These are phyloP conservation scores for Ailanthus altissimus DNA, from an alignment of 345 rosid genomes.

Conservation along the genomic window DNA sequence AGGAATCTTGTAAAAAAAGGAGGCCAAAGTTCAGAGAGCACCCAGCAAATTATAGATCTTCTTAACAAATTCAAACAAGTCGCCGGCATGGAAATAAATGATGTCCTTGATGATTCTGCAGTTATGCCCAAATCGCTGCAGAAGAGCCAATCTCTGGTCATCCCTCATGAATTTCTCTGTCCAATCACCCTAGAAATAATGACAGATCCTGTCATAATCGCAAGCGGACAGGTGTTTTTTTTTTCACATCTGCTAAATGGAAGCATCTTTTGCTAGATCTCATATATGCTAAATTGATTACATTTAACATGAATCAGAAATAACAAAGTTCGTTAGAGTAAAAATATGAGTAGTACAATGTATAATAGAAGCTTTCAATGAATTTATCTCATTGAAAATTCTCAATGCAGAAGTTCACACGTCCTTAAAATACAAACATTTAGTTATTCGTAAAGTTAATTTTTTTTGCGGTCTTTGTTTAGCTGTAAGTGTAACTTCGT, in stretches of 20 bases:
- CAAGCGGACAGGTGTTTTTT: conserved; percentile 70
- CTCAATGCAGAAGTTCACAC: no score
- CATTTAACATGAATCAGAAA: no score
- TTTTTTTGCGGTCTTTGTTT: no score
- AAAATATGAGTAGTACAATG: no score
- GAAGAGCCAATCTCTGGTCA: conserved; percentile 47
- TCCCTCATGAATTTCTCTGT: conserved; percentile 79
- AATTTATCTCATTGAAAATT: no score
- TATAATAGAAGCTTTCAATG: no score
- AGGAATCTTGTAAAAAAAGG: conserved; percentile 49
- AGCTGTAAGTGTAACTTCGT: no score
- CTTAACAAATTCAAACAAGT: conserved; percentile 64
- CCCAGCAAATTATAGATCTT: conserved; percentile 56
- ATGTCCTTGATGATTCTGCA: conserved; percentile 39
- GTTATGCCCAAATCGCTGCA: conserved; percentile 30
- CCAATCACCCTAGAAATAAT: conserved; percentile 82
- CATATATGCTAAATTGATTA: no score
- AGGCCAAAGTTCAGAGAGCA: conserved; percentile 37
- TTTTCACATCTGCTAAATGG: background rate
- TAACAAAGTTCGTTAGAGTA: no score
- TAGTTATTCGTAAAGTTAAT: no score
- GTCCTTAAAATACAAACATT: no score
- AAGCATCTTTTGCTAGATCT: background rate
- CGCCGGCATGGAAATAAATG: conserved; percentile 53
- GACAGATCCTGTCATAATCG: conserved; percentile 76